phyloP scores from a whole-genome alignment of 106 monocot genomes.

The Apostasia ramifera region DNA sequence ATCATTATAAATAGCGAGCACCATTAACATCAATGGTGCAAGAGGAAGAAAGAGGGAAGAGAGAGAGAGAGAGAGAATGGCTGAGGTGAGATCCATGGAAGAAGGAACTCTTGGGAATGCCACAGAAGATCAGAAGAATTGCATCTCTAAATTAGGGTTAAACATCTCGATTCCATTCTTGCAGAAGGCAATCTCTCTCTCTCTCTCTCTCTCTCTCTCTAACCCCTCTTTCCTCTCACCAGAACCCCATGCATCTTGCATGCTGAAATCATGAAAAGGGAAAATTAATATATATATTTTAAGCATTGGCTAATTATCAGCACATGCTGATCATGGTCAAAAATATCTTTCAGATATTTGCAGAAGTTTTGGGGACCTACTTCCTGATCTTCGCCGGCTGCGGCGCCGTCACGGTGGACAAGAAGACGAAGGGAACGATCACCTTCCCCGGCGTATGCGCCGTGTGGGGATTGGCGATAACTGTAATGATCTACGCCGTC shows the following conservation, averaged over 20 bases:
- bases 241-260: background rate
- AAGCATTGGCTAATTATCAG: background rate
- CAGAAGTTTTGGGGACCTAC: constrained; percentile 71
- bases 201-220: background rate
- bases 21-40: too few species aligned
- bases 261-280: background rate
- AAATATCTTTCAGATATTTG: constrained; percentile 36
- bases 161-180: constrained; percentile 25
- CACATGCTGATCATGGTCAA: background rate
- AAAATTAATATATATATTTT: background rate
- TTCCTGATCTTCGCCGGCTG: constrained; percentile 81
- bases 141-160: background rate
- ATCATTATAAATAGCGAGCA: too few species aligned
- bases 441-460: constrained; percentile 70
- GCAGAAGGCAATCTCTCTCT: constrained; percentile 31
- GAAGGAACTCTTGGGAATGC: constrained; percentile 13
- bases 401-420: constrained; percentile 56
- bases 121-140: background rate
- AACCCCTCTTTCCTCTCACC: background rate
- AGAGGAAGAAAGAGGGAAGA: too few species aligned
- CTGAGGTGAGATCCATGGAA: constrained; percentile 23
- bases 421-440: constrained; percentile 35
- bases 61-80: constrained; percentile 14
- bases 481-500: constrained; percentile 75
- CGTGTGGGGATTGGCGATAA: constrained; percentile 72